Conservation (phyloP, 192 early-diverging fungal species). For the Podila epicladia region DNA sequence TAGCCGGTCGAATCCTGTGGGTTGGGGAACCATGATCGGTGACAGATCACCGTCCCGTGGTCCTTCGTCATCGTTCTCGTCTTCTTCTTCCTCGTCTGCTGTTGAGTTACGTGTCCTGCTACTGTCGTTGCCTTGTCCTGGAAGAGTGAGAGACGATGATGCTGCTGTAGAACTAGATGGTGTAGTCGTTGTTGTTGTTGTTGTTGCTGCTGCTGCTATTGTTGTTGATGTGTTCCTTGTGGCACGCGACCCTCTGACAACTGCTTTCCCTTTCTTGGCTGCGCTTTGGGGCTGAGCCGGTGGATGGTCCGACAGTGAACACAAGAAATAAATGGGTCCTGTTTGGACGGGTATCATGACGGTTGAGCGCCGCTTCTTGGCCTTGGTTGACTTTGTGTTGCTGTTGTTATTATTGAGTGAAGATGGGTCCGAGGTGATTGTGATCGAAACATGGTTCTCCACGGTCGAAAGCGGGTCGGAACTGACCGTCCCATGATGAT, state of each 20-base stretch:
- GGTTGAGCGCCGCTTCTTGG: constrained; percentile 1
- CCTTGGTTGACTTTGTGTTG: constrained; percentile 11
- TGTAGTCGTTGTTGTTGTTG: background rate
- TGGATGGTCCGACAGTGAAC: constrained; percentile 59
- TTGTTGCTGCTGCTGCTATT: too few relatives aligned
- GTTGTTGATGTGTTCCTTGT: background rate
- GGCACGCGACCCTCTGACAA: constrained; percentile 1
- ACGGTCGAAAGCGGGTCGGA: background rate
- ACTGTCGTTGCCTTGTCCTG: background rate
- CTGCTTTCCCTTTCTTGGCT: constrained; percentile 34
- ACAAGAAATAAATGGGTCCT: constrained; percentile 62
- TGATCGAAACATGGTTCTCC: constrained; percentile 9
- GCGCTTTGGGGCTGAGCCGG: constrained; percentile 36
- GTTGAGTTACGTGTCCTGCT: background rate
- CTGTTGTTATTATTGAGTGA: constrained; percentile 17
- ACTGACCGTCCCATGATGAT: constrained; percentile 14
- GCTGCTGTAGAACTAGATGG: constrained; percentile 8
- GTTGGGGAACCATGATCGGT: constrained; percentile 49
- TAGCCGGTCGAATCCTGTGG: constrained; percentile 66
- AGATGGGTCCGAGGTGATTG: constrained; percentile 12
- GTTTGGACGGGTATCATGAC: constrained; percentile 50
- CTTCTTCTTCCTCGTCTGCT: background rate
- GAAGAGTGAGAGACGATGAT: constrained; percentile 20
- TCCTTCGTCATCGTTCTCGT: background rate
- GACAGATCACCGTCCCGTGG: constrained; percentile 25